Evolutionary conservation across 352 stramenopile genomes (phyloP).

Genomic region (Phytophthora pistaciae): DNA sequence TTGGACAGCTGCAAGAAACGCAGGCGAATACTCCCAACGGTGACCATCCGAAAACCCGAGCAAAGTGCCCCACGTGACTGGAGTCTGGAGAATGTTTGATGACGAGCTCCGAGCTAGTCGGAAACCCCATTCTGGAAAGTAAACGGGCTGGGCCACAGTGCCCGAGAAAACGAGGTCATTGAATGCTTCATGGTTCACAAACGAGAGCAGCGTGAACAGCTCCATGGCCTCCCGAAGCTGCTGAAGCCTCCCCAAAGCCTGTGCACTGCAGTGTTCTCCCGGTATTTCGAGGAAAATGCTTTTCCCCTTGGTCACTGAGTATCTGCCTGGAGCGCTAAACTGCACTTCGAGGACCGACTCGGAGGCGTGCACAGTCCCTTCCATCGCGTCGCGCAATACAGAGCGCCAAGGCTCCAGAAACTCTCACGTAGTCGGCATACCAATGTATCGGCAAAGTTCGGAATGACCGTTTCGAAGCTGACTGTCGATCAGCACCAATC

Average conservation of each 20-base stretch:
- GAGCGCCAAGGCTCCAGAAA: too few relatives aligned
- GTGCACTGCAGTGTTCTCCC: not conserved
- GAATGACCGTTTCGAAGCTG: not conserved
- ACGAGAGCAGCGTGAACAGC: not conserved
- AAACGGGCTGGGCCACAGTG: too few relatives aligned
- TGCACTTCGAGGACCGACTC: too few relatives aligned
- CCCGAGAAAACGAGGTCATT: not conserved
- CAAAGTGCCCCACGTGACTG: not conserved
- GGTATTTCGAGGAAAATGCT: not conserved
- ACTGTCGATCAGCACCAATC: not conserved
- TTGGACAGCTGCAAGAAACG: not conserved
- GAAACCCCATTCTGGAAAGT: too few relatives aligned
- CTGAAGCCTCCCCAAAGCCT: not conserved
- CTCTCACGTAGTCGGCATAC: too few relatives aligned
- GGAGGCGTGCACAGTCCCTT: too few relatives aligned
- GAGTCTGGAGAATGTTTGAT: not conserved
- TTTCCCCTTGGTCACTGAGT: too few relatives aligned
- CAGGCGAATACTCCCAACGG: not conserved
- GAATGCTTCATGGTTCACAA: not conserved
- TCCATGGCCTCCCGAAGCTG: not conserved
- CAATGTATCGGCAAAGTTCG: too few relatives aligned
- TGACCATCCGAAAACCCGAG: not conserved
- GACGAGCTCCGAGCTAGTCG: not conserved
- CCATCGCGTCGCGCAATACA: too few relatives aligned
- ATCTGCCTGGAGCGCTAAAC: too few relatives aligned